Conservation (phyloP, 1,284 basidiomycete genomes). For the Sporisorium scitamineum region DNA sequence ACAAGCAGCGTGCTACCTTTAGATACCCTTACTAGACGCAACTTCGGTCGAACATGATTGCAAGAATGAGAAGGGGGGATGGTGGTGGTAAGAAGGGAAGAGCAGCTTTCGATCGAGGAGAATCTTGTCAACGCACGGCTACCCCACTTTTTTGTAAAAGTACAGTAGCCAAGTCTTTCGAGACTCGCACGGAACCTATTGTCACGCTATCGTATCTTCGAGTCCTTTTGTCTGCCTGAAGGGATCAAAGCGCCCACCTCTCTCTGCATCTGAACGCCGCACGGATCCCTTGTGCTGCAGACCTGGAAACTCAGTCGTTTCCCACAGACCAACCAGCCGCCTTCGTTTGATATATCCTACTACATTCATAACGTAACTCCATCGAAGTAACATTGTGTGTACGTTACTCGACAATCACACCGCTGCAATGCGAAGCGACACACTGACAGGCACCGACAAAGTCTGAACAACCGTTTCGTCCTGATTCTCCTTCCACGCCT, state of each 20-base stretch:
- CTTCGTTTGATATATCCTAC: neutral
- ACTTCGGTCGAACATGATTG: neutral
- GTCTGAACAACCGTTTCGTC: conserved; percentile 26
- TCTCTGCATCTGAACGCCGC: neutral
- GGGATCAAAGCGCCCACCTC: neutral
- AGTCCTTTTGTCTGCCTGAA: too few species aligned
- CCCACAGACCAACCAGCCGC: neutral
- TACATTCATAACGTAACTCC: neutral
- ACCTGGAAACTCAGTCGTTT: too few species aligned
- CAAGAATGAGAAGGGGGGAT: neutral
- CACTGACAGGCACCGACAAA: conserved; percentile 15
- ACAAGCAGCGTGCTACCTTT: conserved; percentile 64
- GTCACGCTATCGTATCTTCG: too few species aligned
- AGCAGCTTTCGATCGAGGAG: too few species aligned
- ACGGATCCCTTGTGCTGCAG: neutral
- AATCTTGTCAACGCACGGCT: too few species aligned
- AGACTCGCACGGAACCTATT: too few species aligned
- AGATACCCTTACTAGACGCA: conserved; percentile 64
- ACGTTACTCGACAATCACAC: neutral
- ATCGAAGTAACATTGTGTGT: neutral
- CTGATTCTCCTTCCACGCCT: conserved; percentile 19
- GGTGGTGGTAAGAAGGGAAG: neutral
- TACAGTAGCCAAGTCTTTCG: neutral
- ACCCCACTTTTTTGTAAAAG: conserved; percentile 1
- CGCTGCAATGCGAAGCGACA: conserved; percentile 17